phyloP scores from a whole-genome alignment of 2,329 filamentous ascomycete species.

The Sporothrix luriei region DNA sequence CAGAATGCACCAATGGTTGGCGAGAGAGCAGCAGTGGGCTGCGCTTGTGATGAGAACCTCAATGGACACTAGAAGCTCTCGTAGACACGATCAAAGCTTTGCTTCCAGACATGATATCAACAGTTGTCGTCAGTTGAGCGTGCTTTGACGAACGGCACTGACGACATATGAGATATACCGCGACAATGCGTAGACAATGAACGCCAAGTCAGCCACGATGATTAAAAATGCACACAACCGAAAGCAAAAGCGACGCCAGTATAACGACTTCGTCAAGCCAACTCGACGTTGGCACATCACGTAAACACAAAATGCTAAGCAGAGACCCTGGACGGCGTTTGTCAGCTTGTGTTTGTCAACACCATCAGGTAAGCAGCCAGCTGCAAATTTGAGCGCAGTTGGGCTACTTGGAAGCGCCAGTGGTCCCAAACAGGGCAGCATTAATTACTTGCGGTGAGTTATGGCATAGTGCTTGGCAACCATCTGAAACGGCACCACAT shows the following conservation, averaged over 20 bases:
- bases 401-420: neutral
- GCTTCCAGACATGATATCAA: too few species aligned
- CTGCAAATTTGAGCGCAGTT: neutral
- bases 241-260: neutral
- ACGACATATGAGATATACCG: neutral
- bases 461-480: neutral
- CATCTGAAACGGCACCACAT: conserved; percentile 9
- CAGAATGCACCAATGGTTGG: neutral
- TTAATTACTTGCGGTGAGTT: neutral
- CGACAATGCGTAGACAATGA: neutral
- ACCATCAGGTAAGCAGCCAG: conserved; percentile 4
- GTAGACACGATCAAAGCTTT: too few species aligned
- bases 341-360: conserved; percentile 23
- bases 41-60: neutral
- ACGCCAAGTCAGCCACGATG: neutral
- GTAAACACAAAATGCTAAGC: neutral
- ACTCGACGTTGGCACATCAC: neutral
- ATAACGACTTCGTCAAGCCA: neutral
- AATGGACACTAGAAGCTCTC: neutral
- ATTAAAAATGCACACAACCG: neutral
- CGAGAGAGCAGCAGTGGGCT: neutral
- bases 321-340: conserved; percentile 8
- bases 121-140: neutral
- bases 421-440: neutral
- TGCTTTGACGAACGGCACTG: neutral